A percentile compares a stretch with the other conserved stretches of the same genome.
These are phyloP conservation scores for Gnaphalium uliginosum DNA, from an alignment of 129 eudicot species.

Conservation along the genomic window DNA sequence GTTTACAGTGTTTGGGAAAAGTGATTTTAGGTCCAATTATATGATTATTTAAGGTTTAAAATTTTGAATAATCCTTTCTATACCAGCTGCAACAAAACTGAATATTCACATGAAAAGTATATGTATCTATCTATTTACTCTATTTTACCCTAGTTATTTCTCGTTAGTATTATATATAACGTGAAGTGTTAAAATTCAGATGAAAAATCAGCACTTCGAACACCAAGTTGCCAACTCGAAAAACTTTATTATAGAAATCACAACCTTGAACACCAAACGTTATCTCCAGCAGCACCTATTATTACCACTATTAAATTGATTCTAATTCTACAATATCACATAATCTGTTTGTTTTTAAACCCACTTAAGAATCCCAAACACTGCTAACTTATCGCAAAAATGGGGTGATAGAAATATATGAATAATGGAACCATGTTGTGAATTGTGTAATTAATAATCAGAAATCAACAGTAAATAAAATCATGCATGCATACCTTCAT, in stretches of 20 bases:
- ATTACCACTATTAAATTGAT: neutral
- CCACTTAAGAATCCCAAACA: neutral
- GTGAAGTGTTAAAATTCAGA: neutral
- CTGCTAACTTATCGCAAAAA: neutral
- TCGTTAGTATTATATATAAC: neutral
- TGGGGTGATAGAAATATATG: neutral
- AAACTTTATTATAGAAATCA: no score
- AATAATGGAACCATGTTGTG: neutral
- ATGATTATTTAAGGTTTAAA: neutral
- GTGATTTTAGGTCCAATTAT: neutral
- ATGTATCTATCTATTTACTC: neutral
- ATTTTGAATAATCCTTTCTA: neutral
- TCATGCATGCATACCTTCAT: conserved; percentile 49
- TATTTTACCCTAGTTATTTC: neutral
- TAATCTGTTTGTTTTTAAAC: neutral
- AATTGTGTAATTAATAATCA: neutral
- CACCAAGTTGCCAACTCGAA: no score
- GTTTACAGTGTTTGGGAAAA: neutral
- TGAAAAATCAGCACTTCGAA: neutral
- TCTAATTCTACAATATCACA: neutral
- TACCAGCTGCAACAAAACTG: neutral
- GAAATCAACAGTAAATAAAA: neutral
- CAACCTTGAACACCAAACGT: neutral
- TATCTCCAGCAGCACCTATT: neutral
- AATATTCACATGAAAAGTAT: neutral